Conservation (phyloP, 2,329 filamentous ascomycete species). For the Fusarium citri region DNA sequence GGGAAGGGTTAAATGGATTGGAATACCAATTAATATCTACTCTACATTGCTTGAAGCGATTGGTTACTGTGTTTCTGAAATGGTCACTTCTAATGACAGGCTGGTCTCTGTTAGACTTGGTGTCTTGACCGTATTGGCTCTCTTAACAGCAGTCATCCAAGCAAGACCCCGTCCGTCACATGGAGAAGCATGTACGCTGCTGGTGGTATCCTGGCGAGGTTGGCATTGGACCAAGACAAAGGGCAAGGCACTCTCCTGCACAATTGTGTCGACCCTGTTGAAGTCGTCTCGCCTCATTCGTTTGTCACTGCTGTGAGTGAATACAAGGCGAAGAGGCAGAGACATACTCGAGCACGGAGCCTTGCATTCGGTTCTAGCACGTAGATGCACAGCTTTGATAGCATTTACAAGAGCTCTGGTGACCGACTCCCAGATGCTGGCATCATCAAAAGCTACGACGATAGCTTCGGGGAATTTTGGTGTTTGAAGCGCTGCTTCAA, state of each 20-base stretch:
- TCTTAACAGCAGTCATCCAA: constrained; percentile 13
- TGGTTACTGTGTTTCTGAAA: neutral
- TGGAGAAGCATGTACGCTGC: neutral
- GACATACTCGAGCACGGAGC: constrained; percentile 51
- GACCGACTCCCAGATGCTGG: constrained; percentile 55
- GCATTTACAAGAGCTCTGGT: constrained; percentile 52
- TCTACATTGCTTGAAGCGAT: constrained; percentile 37
- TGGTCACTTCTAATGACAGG: neutral
- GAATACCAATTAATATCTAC: constrained; percentile 54
- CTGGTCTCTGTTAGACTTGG: neutral
- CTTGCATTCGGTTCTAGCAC: constrained; percentile 54
- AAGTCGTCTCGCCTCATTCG: constrained; percentile 60
- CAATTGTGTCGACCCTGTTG: constrained; percentile 56
- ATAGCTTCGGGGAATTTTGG: constrained; percentile 50
- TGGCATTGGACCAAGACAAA: constrained; percentile 1
- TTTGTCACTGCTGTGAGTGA: constrained; percentile 60
- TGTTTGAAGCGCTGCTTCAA: constrained; percentile 51
- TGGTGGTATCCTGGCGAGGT: neutral
- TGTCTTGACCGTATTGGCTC: neutral
- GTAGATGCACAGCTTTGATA: constrained; percentile 50
- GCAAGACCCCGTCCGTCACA: constrained; percentile 4
- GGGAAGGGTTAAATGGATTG: constrained; percentile 2
- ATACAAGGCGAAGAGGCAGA: constrained; percentile 55
- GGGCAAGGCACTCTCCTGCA: constrained; percentile 53
- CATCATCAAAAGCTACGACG: constrained; percentile 62